These are phyloP conservation scores for Claviceps capensis DNA, from an alignment of 2,329 filamentous ascomycete species.

Conservation along the genomic window DNA sequence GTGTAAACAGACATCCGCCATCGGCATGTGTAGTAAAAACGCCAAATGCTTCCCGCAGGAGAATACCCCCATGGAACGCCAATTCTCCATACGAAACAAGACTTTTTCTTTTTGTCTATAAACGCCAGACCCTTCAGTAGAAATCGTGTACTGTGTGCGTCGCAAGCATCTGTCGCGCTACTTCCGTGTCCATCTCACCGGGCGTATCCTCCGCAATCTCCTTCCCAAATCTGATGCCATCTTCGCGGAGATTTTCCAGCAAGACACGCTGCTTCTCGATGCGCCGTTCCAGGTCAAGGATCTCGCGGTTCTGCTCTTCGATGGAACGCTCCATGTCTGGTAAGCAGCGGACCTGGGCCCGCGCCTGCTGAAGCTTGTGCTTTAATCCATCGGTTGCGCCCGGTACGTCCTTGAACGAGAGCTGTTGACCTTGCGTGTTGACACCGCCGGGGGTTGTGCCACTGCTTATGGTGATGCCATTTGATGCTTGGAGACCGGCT, in stretches of 20 bases:
- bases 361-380: conserved; percentile 69
- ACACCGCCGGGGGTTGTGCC: conserved; percentile 23
- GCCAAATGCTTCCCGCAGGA: not conserved
- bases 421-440: conserved; percentile 21
- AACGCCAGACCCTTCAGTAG: not conserved
- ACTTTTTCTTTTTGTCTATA: not conserved
- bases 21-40: not conserved
- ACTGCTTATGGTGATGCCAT: conserved; percentile 24
- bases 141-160: not conserved
- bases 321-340: conserved; percentile 56
- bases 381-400: conserved; percentile 67
- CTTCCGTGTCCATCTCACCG: conserved; percentile 24
- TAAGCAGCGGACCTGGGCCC: conserved; percentile 48
- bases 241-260: conserved; percentile 38
- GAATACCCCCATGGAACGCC: not conserved
- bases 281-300: conserved; percentile 48
- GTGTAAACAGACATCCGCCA: not conserved
- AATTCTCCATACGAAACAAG: not conserved
- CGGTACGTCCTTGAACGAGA: conserved; percentile 59
- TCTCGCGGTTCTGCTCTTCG: conserved; percentile 59
- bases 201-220: conserved; percentile 17
- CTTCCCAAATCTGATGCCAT: conserved; percentile 22
- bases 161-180: conserved; percentile 9
- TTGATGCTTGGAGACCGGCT: conserved; percentile 27
- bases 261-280: conserved; percentile 49